Evolutionary conservation across 768 basidiomycete genomes (phyloP).

Genomic region (Pisolithus microcarpus): DNA sequence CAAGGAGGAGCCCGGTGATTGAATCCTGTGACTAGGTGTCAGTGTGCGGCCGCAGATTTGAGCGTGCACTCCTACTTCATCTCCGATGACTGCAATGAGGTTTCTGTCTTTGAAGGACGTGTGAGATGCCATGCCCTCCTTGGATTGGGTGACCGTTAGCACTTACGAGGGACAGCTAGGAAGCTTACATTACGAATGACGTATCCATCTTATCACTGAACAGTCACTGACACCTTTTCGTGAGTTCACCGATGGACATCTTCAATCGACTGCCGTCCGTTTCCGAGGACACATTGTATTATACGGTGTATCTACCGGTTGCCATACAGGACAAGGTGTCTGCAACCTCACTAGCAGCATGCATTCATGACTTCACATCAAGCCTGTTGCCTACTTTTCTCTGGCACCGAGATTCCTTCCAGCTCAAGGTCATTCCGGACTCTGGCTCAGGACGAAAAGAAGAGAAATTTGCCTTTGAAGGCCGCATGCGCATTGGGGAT

Average conservation of each 20-base stretch:
- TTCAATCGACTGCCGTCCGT: conserved; percentile 73
- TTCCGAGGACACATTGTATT: conserved; percentile 80
- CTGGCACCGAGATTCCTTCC: conserved; percentile 83
- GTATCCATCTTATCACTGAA: not conserved
- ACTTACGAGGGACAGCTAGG: not conserved
- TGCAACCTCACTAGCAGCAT: conserved; percentile 58
- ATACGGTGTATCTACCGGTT: conserved; percentile 58
- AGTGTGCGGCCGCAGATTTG: conserved; percentile 2
- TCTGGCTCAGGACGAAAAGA: conserved; percentile 27
- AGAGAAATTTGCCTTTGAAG: conserved; percentile 60
- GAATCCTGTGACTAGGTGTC: conserved; percentile 61
- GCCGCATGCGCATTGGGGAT: conserved; percentile 88
- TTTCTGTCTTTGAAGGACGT: conserved; percentile 73
- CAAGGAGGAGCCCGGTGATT: conserved; percentile 90
- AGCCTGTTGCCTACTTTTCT: conserved; percentile 52
- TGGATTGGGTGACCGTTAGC: not conserved
- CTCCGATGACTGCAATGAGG: conserved; percentile 92
- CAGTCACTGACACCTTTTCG: not conserved
- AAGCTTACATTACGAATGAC: too few relatives aligned
- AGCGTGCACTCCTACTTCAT: conserved; percentile 58
- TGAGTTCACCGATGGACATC: conserved; percentile 44
- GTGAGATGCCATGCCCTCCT: conserved; percentile 38
- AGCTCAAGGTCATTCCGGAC: conserved; percentile 57
- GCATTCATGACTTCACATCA: conserved; percentile 53
- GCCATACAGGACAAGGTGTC: conserved; percentile 51